Evolutionary conservation across 495 filamentous ascomycete genomes (phyloP).

Genomic region (Penicillium paradoxum): DNA sequence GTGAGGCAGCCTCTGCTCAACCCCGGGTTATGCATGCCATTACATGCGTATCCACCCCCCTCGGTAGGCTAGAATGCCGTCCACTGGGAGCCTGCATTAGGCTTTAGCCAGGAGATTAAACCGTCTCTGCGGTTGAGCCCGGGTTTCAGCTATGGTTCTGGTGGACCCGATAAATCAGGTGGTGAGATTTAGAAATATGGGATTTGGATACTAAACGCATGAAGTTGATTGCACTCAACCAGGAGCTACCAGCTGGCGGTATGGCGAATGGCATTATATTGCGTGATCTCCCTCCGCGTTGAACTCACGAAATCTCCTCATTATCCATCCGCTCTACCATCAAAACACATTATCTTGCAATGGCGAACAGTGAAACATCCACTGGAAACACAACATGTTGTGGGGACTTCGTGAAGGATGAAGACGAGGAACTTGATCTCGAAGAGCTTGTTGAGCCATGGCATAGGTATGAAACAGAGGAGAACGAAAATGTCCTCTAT

Average conservation of each 20-base stretch:
- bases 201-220: not conserved
- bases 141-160: no score
- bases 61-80: no score
- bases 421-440: slow-evolving; percentile 14
- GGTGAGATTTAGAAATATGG: not conserved
- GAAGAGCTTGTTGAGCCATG: slow-evolving; percentile 11
- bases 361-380: slow-evolving; percentile 1
- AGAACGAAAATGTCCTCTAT: slow-evolving; percentile 9
- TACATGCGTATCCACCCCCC: no score
- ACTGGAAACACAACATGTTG: slow-evolving; percentile 6
- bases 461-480: slow-evolving; percentile 5
- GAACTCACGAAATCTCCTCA: no score
- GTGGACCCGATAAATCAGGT: not conserved
- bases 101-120: no score
- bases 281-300: no score
- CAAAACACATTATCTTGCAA: not conserved
- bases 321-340: not conserved
- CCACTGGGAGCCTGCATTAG: no score
- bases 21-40: no score
- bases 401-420: slow-evolving; percentile 10
- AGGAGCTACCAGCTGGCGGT: not conserved
- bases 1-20: no score
- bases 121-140: no score
- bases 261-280: not conserved
- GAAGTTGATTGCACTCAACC: no score